These are phyloP conservation scores for Dryas octopetala DNA, from an alignment of 306 rosid genomes.

Conservation along the genomic window DNA sequence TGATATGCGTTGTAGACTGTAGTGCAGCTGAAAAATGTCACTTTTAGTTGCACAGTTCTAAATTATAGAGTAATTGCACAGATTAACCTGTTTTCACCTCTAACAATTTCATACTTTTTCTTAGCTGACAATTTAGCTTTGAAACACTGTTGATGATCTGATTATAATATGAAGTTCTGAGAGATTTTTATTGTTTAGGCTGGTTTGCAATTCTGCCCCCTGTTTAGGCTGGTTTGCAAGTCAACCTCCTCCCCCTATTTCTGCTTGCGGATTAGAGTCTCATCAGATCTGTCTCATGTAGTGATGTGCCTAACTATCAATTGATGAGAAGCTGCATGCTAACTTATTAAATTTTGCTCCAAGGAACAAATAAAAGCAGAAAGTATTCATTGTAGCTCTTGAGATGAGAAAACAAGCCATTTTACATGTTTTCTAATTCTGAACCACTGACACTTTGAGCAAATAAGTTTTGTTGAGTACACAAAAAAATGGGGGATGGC, in stretches of 20 bases:
- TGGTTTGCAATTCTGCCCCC: no score
- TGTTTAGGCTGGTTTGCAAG: no score
- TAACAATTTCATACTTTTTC: not conserved
- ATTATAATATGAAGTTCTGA: no score
- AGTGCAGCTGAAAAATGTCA: conserved; percentile 28
- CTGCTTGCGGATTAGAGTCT: no score
- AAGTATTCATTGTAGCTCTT: not conserved
- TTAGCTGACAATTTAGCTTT: no score
- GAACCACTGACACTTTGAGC: not conserved
- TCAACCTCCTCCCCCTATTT: no score
- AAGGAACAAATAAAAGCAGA: not conserved
- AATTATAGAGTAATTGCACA: conserved; percentile 11
- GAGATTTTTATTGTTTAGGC: no score
- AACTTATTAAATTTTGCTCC: not conserved
- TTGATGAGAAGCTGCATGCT: no score
- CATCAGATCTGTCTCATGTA: no score
- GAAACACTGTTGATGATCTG: no score
- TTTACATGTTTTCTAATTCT: not conserved
- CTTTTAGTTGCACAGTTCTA: conserved; percentile 13
- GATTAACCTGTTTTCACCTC: conserved; percentile 1
- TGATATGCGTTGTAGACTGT: not conserved
- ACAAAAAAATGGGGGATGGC: not conserved
- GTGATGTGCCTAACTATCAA: no score
- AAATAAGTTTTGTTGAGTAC: not conserved
- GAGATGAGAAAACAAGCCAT: not conserved